These are phyloP conservation scores for Globisporangium radiosum DNA, from an alignment of 352 stramenopile species.

Conservation along the genomic window DNA sequence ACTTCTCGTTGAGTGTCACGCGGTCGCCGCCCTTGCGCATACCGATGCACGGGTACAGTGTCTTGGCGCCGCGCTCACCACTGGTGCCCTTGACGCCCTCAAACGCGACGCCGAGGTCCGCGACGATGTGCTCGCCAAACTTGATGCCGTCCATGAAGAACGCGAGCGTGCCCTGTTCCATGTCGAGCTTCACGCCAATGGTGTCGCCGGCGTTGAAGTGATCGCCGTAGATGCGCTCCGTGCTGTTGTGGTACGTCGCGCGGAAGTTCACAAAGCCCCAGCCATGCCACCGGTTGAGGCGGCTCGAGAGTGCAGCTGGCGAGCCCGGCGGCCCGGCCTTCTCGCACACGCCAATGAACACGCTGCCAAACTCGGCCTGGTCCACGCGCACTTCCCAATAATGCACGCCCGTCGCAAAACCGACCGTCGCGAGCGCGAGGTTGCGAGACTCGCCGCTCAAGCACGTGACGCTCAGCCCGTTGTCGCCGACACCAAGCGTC, in stretches of 20 bases:
- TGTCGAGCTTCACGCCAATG: constrained; percentile 98
- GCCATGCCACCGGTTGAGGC: constrained; percentile 86
- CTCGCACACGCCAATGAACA: constrained; percentile 96
- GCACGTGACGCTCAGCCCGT: constrained; percentile 74
- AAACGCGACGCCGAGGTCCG: constrained; percentile 96
- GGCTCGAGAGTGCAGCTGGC: constrained; percentile 66
- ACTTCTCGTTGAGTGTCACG: constrained; percentile 95
- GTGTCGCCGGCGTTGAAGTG: constrained; percentile 94
- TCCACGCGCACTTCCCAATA: constrained; percentile 98
- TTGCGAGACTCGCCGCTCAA: constrained; percentile 83
- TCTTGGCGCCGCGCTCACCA: constrained; percentile 75
- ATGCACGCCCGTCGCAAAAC: constrained; percentile 90
- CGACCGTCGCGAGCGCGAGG: constrained; percentile 74
- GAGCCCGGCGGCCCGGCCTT: constrained; percentile 76
- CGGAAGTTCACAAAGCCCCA: constrained; percentile 98
- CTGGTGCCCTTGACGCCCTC: constrained; percentile 89
- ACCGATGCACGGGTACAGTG: constrained; percentile 95
- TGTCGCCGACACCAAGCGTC: constrained; percentile 69
- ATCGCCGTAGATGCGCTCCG: constrained; percentile 86
- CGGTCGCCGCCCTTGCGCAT: constrained; percentile 93
- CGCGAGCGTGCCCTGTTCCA: constrained; percentile 95
- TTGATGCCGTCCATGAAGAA: constrained; percentile 99
- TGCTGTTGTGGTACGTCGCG: constrained; percentile 91
- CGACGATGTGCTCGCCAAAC: constrained; percentile 98
- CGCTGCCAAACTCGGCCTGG: constrained; percentile 95